These are phyloP conservation scores for Suillus occidentalis DNA, from an alignment of 768 basidiomycete genomes.

Conservation along the genomic window DNA sequence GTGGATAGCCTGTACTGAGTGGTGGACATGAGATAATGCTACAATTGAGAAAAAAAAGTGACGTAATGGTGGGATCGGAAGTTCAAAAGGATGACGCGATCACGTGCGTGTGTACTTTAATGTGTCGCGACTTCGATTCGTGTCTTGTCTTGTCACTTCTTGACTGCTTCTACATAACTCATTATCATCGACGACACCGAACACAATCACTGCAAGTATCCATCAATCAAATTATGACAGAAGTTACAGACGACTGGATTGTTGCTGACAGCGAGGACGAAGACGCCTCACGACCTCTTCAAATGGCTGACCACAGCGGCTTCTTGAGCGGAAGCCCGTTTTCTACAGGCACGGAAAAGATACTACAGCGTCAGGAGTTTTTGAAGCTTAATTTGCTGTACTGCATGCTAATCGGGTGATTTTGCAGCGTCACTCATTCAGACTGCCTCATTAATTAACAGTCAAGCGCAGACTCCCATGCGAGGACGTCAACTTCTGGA, in stretches of 20 bases:
- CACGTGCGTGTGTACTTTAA: neutral
- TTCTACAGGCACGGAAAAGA: neutral
- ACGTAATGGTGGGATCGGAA: too few relatives aligned
- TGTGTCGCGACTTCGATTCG: neutral
- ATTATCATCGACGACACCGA: neutral
- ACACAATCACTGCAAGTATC: neutral
- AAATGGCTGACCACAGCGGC: neutral
- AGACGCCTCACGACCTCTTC: conserved; percentile 5
- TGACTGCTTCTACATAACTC: neutral
- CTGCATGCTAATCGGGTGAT: neutral
- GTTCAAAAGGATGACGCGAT: neutral
- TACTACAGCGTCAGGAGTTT: neutral
- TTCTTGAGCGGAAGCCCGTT: neutral
- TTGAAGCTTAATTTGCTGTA: neutral
- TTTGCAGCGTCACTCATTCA: conserved; percentile 20
- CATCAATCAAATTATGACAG: conserved; percentile 10
- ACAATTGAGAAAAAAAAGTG: too few relatives aligned
- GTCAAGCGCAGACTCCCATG: conserved; percentile 17
- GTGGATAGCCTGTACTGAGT: too few relatives aligned
- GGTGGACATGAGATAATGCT: too few relatives aligned
- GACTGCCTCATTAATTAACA: conserved; percentile 17
- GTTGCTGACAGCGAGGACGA: conserved; percentile 52
- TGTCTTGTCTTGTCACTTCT: neutral
- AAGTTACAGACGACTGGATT: conserved; percentile 36
- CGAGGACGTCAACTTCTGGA: conserved; percentile 8